A percentile compares a stretch with the other conserved stretches of the same genome.
These are phyloP conservation scores for Penicillium macrosclerotiorum DNA, from an alignment of 495 filamentous ascomycete genomes.

Conservation along the genomic window DNA sequence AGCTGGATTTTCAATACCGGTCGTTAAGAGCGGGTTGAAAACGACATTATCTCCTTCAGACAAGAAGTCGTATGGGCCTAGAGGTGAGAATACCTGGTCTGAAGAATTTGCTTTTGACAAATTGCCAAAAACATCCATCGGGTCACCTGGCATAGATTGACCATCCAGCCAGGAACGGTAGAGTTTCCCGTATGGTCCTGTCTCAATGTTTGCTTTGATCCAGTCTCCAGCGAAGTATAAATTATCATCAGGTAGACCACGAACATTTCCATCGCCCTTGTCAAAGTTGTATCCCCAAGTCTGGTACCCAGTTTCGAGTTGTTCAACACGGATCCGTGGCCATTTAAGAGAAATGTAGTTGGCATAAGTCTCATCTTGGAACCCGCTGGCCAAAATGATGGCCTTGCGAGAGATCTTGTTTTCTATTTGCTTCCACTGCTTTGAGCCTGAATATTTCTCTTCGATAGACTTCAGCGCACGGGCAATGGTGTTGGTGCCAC, in stretches of 20 bases:
- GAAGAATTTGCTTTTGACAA: background rate
- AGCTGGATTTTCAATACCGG: constrained; percentile 35
- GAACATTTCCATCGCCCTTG: constrained; percentile 5
- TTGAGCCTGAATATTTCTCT: constrained; percentile 10
- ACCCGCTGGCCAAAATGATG: constrained; percentile 13
- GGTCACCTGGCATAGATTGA: constrained; percentile 23
- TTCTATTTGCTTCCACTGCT: constrained; percentile 3
- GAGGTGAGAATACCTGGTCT: constrained; percentile 1
- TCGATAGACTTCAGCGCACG: constrained; percentile 33
- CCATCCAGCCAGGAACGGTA: constrained; percentile 30
- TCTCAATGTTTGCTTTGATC: constrained; percentile 39
- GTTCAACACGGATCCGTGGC: constrained; percentile 28
- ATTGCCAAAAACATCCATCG: constrained; percentile 14
- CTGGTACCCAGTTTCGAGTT: constrained; percentile 22
- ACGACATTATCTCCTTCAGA: constrained; percentile 43
- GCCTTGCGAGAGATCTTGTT: constrained; percentile 34
- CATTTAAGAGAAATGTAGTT: constrained; percentile 40
- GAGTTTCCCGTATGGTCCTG: constrained; percentile 32
- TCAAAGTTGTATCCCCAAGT: constrained; percentile 30
- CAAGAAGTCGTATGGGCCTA: constrained; percentile 21
- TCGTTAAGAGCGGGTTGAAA: constrained; percentile 39
- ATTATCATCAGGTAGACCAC: constrained; percentile 35
- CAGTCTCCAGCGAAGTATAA: constrained; percentile 38
- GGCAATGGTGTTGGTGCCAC: constrained; percentile 40
- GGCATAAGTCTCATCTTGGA: constrained; percentile 41